Base-by-base conservation (phyloP, 805 yeast genomes). In the Starmerella roubikii region DNA sequence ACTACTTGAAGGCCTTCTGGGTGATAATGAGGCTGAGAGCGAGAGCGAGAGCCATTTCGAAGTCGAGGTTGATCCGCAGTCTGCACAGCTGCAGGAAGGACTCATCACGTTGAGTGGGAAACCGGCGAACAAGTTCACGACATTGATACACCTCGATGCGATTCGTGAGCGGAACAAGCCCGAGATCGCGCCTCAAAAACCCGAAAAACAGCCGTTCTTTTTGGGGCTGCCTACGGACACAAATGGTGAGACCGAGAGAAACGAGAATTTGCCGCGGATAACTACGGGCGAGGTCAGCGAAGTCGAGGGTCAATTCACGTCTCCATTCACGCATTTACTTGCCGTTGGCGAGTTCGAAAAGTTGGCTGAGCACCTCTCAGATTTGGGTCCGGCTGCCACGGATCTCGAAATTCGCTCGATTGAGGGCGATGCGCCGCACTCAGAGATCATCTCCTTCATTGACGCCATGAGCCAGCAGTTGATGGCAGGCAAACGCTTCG, bases 161-260 rank as follows among this genome's bases (percentile, higher is more conserved):
- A 88, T 91, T 50, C 83, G 75, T 53, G 72, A 70, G 55, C 72
- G 98, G 53, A 85, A 84, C 55, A 88, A 83, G 59, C 96, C 98
- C 18, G 75, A 66, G 37, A 95, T 84, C 55, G 79, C 88, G 1
- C 81, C 91, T 25, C 82, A 81, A 64, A 81, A 76, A 48, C 83
- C 94, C 1, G 80, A 79, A 48, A 69, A 74, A 44, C 74, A 82
- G 0, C 80, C 82, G 17, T 91, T 93, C 58, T 93, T 93, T 66
- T 64, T 91, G 42, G 58, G 38, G 40, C 46, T 59, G 3, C 60
- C 61, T 30, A 55, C 49, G 2, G 31, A 28, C 9, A 15, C 8
- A 8, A 17, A 15, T 13, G 31, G 31, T 9, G 7, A 8, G 29
- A 30, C 18, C 4, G 31, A 29, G 4, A 17, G 16, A 12, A 15